A percentile compares a stretch with the other conserved stretches of the same genome.
Evolutionary conservation across 2,329 filamentous ascomycete species (phyloP).

Genomic region (Ophiognomonia clavigignenti-juglandacearum): DNA sequence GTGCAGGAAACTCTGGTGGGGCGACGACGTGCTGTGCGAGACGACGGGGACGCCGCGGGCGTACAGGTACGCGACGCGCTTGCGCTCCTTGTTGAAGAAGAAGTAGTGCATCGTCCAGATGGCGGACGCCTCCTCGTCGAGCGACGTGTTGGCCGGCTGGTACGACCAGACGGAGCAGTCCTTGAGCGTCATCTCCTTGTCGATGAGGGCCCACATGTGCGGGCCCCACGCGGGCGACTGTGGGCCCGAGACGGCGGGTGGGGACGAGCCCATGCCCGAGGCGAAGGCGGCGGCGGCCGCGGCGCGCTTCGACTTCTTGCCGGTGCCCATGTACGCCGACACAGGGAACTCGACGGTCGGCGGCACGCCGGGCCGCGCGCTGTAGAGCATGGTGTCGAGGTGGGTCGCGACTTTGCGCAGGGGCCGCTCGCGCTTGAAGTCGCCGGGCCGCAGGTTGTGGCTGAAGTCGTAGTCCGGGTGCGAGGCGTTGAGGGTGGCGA

Average conservation of each 20-base stretch:
- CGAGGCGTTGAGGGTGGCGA: slow-evolving; percentile 92
- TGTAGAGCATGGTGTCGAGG: slow-evolving; percentile 82
- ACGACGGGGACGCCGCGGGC: slow-evolving; percentile 81
- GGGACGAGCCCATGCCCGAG: slow-evolving; percentile 36
- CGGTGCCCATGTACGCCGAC: slow-evolving; percentile 33
- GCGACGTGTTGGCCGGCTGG: slow-evolving; percentile 82
- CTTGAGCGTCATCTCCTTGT: slow-evolving; percentile 89
- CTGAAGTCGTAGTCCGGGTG: slow-evolving; percentile 98
- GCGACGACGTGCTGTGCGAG: slow-evolving; percentile 57
- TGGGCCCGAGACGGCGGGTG: slow-evolving; percentile 28
- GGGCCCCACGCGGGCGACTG: slow-evolving; percentile 68
- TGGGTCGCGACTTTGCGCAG: slow-evolving; percentile 78
- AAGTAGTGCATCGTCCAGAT: slow-evolving; percentile 97
- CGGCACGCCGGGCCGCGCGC: slow-evolving; percentile 63
- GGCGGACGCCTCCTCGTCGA: slow-evolving; percentile 84
- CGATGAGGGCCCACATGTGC: slow-evolving; percentile 85
- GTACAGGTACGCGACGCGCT: slow-evolving; percentile 92
- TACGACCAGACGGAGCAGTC: slow-evolving; percentile 90
- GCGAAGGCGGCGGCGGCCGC: slow-evolving; percentile 37
- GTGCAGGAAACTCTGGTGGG: too few relatives aligned
- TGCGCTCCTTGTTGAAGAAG: slow-evolving; percentile 90
- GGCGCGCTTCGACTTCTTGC: slow-evolving; percentile 30
- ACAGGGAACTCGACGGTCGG: slow-evolving; percentile 36
- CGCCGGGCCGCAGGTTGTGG: slow-evolving; percentile 78
- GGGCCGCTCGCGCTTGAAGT: slow-evolving; percentile 82